phyloP scores from a whole-genome alignment of 768 basidiomycete species.

The Boletus reticulatus region DNA sequence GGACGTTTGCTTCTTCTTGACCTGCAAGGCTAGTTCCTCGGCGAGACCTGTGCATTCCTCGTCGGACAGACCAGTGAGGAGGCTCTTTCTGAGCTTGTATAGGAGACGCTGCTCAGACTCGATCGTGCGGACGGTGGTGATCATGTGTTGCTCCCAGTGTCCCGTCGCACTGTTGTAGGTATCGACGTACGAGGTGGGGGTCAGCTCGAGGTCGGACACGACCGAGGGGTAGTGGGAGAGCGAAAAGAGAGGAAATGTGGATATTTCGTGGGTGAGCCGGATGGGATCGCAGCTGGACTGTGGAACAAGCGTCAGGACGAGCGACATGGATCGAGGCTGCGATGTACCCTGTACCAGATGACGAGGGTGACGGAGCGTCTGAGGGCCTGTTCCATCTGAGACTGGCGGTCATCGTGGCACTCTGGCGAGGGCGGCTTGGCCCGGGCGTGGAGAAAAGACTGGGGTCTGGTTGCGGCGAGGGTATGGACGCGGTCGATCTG shows the following conservation, averaged over 20 bases:
- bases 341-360: conserved; percentile 64
- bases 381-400: conserved; percentile 37
- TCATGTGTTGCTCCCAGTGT: conserved; percentile 68
- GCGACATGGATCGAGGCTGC: neutral
- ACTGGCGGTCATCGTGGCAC: conserved; percentile 25
- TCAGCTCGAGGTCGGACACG: conserved; percentile 54
- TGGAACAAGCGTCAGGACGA: neutral
- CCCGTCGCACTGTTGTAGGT: conserved; percentile 51
- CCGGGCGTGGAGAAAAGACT: conserved; percentile 12
- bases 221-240: conserved; percentile 52
- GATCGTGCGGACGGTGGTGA: conserved; percentile 57
- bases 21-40: conserved; percentile 54
- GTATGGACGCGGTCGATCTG: conserved; percentile 28
- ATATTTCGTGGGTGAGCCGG: conserved; percentile 53
- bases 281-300: conserved; percentile 55
- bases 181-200: conserved; percentile 54
- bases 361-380: conserved; percentile 61
- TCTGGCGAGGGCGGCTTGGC: conserved; percentile 14
- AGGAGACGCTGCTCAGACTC: conserved; percentile 59
- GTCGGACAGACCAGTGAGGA: conserved; percentile 56
- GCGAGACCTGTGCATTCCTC: conserved; percentile 54
- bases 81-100: conserved; percentile 57
- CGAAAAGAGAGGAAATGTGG: conserved; percentile 66
- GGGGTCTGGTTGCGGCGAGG: conserved; percentile 17
- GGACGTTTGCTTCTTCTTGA: conserved; percentile 16